Evolutionary conservation across 225 moss, liverwort and hornwort genomes (phyloP), one percentile per base, ranked within the genome.

Genomic region (Anthoceros angustus): DNA sequence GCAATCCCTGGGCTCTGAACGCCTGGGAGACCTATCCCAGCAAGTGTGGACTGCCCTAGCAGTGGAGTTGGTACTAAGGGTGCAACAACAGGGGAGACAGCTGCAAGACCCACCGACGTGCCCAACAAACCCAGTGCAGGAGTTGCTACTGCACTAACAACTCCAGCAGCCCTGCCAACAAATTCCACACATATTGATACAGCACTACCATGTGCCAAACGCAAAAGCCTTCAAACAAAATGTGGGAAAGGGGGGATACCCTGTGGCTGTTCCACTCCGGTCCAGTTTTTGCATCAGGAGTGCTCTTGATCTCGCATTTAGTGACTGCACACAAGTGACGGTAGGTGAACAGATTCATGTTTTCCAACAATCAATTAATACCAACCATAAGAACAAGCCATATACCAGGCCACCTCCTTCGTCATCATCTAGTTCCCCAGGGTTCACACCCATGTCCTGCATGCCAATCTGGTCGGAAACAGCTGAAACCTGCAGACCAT

Each of bases 391-490:
- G 32, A 32, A 32, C 32, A 32, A 32, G 32, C 32, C 32, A 9
- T 61, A 62, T 45, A 89, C 89, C 80, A 89, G 70, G 40, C 98
- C 98, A 43, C 98, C 98, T 70, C 98, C 98, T 86, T 98, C 98
- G 42, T 98, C 98, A 60, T 98, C 98, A 70, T 98, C 98, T 70
- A 98, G 79, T 68, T 98, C 98, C 48, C 98, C 98, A 76, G 98
- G 98, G 77, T 98, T 92, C 18, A 92, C 98, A 40, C 92, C 98
- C 79, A 98, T 89, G 69, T 98, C 98, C 76, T 98, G 89, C 87
- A 98, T 98, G 20, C 98, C 92, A 66, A 92, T 83, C 74, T 98
- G 92, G 71, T 98, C 98, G n/a, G 98, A 98, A 2, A 98, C 92
- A 26, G 98, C 92, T 70, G 92, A 92, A 42, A 98, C 98, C 98